Base-by-base conservation (phyloP, 1,284 basidiomycete species). In the Coniferiporia weirii region DNA sequence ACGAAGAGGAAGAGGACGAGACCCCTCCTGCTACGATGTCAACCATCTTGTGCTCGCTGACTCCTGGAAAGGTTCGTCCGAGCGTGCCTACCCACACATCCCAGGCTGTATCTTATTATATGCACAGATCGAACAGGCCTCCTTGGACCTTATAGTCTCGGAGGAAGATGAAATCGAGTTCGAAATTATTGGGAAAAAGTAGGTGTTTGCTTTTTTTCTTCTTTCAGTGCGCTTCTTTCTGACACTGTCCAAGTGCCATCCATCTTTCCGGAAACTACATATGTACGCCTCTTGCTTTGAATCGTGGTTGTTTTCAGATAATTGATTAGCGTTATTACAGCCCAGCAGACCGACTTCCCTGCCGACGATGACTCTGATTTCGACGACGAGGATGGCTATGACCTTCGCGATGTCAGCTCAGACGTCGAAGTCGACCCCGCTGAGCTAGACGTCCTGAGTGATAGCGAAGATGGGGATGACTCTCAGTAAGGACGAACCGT, bases 231-330 rank as follows among this genome's bases (percentile, higher is more conserved):
- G 51, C 43, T 22, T 13, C 27, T 56, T 48, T 51, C 57, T 54
- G 4, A 57, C 52, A 43, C 46, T 40, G 44, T 38, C 44, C 13
- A 51, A 94, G 92, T 73, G 77, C 86, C 54, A 80, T 98, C 62
- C 87, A 95, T 74, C 75, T 98, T 59, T 84, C 89, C 64, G 95
- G 95, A 62, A 95, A 97, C 77, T 96, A 94, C 76, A 85, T 96
- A 67, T 82, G 84, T 91, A 72, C 56, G 75, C 64, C 19, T 62
- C 40, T 57, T 63, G 64, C 65, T 57, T 61, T 64, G 40, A 17
- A n/a, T 19, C 62, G 40, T 56, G 5, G 27, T 5, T 27, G 27
- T 45, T 17, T 17, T 51, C 52, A 44, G 50, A 56, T 51, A n/a
- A 62, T 45, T 40, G 27, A 27, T 27, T 40, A 61, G 52, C 47